phyloP scores from a whole-genome alignment of 2,329 filamentous ascomycete species.

The Periconia sp. region DNA sequence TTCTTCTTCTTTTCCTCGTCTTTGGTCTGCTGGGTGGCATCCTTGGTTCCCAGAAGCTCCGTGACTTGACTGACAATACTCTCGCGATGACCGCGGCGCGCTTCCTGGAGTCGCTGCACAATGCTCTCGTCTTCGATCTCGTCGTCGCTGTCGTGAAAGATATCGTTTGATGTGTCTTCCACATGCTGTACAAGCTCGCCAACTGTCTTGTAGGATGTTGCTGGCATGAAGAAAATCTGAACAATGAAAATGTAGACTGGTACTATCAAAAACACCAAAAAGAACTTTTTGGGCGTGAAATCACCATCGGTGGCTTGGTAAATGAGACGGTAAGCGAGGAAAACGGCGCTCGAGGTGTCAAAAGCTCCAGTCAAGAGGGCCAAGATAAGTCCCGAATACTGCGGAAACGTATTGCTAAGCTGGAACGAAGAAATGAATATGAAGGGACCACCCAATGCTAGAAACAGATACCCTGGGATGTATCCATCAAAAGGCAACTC shows the following conservation, averaged over 20 bases:
- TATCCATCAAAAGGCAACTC: conserved; percentile 70
- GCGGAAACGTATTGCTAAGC: conserved; percentile 55
- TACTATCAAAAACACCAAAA: conserved; percentile 52
- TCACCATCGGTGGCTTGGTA: conserved; percentile 46
- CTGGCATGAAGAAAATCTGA: conserved; percentile 52
- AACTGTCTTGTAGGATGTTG: conserved; percentile 57
- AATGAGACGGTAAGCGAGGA: conserved; percentile 50
- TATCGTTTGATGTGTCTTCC: conserved; percentile 52
- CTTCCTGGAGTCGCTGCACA: conserved; percentile 51
- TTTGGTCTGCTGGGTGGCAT: conserved; percentile 64
- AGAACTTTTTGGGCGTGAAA: conserved; percentile 53
- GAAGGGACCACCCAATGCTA: conserved; percentile 54
- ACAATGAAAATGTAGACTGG: conserved; percentile 48
- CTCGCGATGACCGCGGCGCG: conserved; percentile 62
- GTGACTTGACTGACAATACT: conserved; percentile 71
- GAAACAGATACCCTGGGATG: conserved; percentile 53
- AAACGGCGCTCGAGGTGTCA: conserved; percentile 53
- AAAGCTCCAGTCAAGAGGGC: conserved; percentile 55
- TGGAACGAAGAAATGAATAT: conserved; percentile 56
- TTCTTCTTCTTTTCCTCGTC: conserved; percentile 69
- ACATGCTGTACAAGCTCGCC: conserved; percentile 78
- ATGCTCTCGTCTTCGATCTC: conserved; percentile 53
- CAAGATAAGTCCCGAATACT: conserved; percentile 52
- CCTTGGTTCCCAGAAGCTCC: conserved; percentile 67
- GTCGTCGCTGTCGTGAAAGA: conserved; percentile 57